A percentile compares a stretch with the other conserved stretches of the same genome.
Conservation (phyloP, 345 rosid species). For the Brassica cretica region DNA sequence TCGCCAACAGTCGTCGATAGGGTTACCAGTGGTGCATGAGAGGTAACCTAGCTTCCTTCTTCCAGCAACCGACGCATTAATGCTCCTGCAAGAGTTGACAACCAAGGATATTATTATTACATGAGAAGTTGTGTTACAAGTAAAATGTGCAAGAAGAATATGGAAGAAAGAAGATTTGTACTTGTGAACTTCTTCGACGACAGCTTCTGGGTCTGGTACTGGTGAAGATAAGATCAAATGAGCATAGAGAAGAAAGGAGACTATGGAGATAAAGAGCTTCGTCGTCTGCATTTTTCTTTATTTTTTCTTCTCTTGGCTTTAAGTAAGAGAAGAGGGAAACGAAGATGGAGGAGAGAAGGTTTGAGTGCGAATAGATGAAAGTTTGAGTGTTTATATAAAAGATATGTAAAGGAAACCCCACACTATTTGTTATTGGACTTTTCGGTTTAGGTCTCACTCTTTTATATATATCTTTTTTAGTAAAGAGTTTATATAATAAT, state of each 20-base stretch:
- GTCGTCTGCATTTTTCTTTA: constrained; percentile 28
- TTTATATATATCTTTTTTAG: constrained; percentile 4
- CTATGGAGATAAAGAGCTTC: constrained; percentile 36
- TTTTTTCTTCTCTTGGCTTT: constrained; percentile 14
- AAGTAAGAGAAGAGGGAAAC: constrained; percentile 21
- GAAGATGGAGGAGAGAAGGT: neutral
- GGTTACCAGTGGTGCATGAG: constrained; percentile 75
- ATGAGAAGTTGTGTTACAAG: neutral
- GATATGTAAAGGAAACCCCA: neutral
- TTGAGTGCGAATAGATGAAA: constrained; percentile 25
- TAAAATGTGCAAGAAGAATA: neutral
- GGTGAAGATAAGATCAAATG: constrained; percentile 51
- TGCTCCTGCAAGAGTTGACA: constrained; percentile 46
- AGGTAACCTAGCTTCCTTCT: constrained; percentile 67
- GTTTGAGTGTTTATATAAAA: constrained; percentile 32
- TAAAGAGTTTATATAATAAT: neutral
- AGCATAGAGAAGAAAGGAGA: constrained; percentile 38
- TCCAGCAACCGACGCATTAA: constrained; percentile 52
- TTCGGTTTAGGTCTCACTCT: constrained; percentile 34
- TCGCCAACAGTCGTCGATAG: constrained; percentile 87
- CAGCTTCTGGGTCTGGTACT: constrained; percentile 61
- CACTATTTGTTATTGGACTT: constrained; percentile 21
- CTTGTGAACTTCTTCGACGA: constrained; percentile 69
- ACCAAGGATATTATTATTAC: neutral
- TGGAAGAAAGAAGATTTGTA: constrained; percentile 23